Evolutionary conservation across 345 rosid genomes (phyloP).

Genomic region (Eucalyptus pauciflora): DNA sequence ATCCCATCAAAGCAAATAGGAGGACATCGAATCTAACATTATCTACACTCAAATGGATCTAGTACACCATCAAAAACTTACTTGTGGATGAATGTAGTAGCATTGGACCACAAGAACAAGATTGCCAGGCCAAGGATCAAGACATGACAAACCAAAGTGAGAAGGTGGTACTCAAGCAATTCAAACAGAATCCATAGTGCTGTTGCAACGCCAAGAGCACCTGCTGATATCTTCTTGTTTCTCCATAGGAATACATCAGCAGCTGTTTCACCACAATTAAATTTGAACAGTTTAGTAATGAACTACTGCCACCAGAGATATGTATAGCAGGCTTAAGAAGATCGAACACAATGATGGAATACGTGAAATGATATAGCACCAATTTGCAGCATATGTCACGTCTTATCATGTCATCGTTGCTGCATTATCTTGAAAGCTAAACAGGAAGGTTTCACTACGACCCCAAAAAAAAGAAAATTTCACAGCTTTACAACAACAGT

Average conservation of each 20-base stretch:
- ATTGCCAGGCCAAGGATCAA: constrained; percentile 63
- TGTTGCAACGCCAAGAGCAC: constrained; percentile 75
- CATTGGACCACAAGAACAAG: constrained; percentile 91
- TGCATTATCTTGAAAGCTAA: neutral
- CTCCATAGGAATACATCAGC: constrained; percentile 86
- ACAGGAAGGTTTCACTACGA: neutral
- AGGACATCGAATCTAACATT: neutral
- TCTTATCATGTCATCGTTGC: neutral
- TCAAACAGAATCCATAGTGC: constrained; percentile 73
- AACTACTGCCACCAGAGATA: neutral
- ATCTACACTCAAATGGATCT: neutral
- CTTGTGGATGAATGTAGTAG: constrained; percentile 76
- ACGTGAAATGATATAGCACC: neutral
- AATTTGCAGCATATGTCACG: neutral
- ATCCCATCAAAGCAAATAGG: neutral
- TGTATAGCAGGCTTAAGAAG: neutral
- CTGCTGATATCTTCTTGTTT: constrained; percentile 88
- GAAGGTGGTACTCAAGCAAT: constrained; percentile 62
- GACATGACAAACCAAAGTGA: constrained; percentile 68
- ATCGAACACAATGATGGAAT: neutral
- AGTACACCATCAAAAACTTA: constrained; percentile 15
- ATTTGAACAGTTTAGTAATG: neutral
- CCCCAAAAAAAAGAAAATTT: neutral
- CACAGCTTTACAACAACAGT: neutral
- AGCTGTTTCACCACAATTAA: neutral